Evolutionary conservation across 306 rosid genomes (phyloP).

Genomic region (Datisca glomerata): DNA sequence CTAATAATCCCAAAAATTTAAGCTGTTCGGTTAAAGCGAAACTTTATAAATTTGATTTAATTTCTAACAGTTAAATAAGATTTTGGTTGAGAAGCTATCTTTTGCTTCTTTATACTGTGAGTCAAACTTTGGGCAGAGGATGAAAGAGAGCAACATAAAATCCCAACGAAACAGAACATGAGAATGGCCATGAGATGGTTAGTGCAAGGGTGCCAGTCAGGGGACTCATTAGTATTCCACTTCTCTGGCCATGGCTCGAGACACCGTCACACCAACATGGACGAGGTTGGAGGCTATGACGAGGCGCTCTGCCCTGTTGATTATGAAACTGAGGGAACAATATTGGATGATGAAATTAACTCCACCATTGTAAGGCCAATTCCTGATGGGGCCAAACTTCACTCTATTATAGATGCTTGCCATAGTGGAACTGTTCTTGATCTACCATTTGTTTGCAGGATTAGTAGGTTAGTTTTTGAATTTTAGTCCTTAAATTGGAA

Average conservation of each 20-base stretch:
- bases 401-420: constrained; percentile 40
- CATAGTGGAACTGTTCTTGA: constrained; percentile 41
- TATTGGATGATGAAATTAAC: constrained; percentile 43
- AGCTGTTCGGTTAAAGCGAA: too few species aligned
- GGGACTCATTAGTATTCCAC: constrained; percentile 42
- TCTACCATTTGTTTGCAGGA: constrained; percentile 31
- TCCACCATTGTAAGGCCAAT: constrained; percentile 30
- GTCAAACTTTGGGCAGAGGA: constrained; percentile 31
- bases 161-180: constrained; percentile 29
- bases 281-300: constrained; percentile 39
- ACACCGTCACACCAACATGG: constrained; percentile 27
- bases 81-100: too few species aligned
- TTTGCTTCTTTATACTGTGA: too few species aligned
- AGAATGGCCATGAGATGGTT: constrained; percentile 38
- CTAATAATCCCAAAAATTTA: too few species aligned
- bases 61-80: too few species aligned
- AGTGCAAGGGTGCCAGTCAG: constrained; percentile 32
- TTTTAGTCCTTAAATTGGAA: too few species aligned
- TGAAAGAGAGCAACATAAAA: constrained; percentile 22
- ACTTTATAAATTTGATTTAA: too few species aligned
- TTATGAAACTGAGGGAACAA: constrained; percentile 27
- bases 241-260: constrained; percentile 45
- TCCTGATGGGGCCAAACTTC: constrained; percentile 36
- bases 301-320: constrained; percentile 37
- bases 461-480: constrained; percentile 14